Evolutionary conservation across 176 grass and related monocot species (phyloP), one percentile per base, ranked within the genome.

Genomic region (Eremochloa ophiuroides): DNA sequence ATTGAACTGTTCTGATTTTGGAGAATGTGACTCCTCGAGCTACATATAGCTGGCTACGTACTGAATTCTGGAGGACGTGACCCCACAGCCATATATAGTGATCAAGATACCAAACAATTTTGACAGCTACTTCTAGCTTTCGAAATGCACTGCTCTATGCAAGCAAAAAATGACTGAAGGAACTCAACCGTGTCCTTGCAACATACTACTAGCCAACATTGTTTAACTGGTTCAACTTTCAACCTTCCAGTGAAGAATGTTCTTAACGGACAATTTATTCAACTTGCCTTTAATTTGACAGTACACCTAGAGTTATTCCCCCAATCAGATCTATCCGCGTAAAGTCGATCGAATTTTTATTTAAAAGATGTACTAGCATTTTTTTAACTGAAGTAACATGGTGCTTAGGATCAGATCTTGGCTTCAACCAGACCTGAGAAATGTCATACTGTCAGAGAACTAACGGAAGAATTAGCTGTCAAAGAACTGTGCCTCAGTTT

Each of bases 381-480:
- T 68, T 11, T 50, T 76, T 75, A 62, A 80, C 67, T 85, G 69
- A 61, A 43, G 62, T 39, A 68, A 75, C 87, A 85, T 43, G 47
- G 27, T 46, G 71, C 65, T 16, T 38, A 48, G 46, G 83, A 85
- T 85, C 83, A 86, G 79, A 90, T 90, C 67, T 86, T 86, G 88
- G 83, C 37, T 40, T 42, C 60, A 78, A 63, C 34, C 43, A 34
- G 78, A 22, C 61, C 74, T 69, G 79, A 66, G 83, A 86, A 89
- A 82, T 82, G 87, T 82, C 64, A 30, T 81, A 39, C 2, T 86
- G 88, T 86, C 83, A 86, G 83, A 74, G 79, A 85, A 86, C 75
- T 66, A 79, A 90, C 48, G 79, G 83, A 90, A 85, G 85, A 88
- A 93, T 87, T 81, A 85, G 93, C 88, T 95, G 84, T 71, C 82